Base-by-base conservation (phyloP, 1,284 basidiomycete species). In the Irpex sp. region DNA sequence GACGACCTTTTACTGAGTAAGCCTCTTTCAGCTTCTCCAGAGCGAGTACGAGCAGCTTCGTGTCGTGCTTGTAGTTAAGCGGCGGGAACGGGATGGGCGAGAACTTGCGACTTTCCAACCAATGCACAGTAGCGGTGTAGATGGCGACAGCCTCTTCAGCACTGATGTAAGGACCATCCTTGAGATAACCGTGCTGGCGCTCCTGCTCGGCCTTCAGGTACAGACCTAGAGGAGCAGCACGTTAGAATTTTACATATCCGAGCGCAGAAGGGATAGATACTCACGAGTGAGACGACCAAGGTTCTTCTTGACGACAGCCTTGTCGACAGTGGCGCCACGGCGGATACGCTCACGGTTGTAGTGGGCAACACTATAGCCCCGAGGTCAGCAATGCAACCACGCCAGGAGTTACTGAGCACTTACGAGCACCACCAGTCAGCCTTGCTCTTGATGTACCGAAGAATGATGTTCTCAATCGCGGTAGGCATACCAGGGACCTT, bases 391-490 rank as follows among this genome's bases (percentile, higher is more conserved):
- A 47, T 1, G 3, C 13, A 57, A 15, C 7, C n/a, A 37, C 8
- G 36, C 33, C n/a, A 11, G 46, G 11, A 26, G 33, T n/a, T 1
- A 55, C 9, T 35, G 19, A 33, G 39, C 2, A 88, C 92, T 65
- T 84, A 94, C 77, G 94, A 97, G 68, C 92, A 93, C 95, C 96
- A 99, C 95, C 95, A 98, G 75, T 99, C 97, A 8, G 95, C 93
- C 83, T 99, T 99, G 77, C 90, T 93, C 85, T 99, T 99, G 85
- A 99, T 97, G 78, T 99, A 99, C 59, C 97, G 92, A 54, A 99
- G 78, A 68, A 99, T 98, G 76, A 99, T 97, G 77, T 98, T 99
- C 79, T 99, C 97, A 68, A 99, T 97, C 5, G 97, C 94, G 0
- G 96, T 97, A 0, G 97, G 95, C 93, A 97, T 97, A 59, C 95